A percentile compares a stretch with the other conserved stretches of the same genome.
These are phyloP conservation scores for Ormosia emarginata DNA, from an alignment of 306 rosid species.

Conservation along the genomic window DNA sequence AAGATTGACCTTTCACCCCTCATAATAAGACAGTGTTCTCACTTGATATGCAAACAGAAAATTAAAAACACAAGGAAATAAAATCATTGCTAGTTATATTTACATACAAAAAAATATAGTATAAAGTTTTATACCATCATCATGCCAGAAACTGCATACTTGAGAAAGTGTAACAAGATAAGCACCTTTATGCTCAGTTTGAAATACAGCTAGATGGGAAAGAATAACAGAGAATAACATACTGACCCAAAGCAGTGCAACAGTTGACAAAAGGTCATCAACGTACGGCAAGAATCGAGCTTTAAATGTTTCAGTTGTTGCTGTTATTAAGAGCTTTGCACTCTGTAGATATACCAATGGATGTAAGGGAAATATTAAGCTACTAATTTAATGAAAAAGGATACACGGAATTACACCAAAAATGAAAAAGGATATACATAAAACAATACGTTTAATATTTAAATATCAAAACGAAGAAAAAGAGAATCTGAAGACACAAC, in stretches of 20 bases:
- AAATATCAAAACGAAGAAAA: not conserved
- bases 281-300: not conserved
- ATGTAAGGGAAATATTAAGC: not conserved
- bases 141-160: not conserved
- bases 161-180: not conserved
- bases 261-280: conserved; percentile 4
- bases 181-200: not conserved
- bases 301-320: not conserved
- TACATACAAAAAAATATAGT: no score
- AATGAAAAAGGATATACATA: not conserved
- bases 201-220: not conserved
- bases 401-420: not conserved
- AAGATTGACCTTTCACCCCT: not conserved
- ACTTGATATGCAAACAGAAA: not conserved
- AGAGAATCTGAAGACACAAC: not conserved
- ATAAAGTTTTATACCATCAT: no score
- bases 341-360: not conserved
- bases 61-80: not conserved
- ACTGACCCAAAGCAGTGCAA: conserved; percentile 13
- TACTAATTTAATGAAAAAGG: not conserved
- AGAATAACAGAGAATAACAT: not conserved
- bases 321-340: not conserved
- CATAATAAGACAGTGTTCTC: no score
- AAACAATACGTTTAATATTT: not conserved
- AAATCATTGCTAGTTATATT: not conserved